Evolutionary conservation across 768 basidiomycete species (phyloP), one percentile per base, ranked within the genome.

Genomic region (Auriscalpium microsporum): DNA sequence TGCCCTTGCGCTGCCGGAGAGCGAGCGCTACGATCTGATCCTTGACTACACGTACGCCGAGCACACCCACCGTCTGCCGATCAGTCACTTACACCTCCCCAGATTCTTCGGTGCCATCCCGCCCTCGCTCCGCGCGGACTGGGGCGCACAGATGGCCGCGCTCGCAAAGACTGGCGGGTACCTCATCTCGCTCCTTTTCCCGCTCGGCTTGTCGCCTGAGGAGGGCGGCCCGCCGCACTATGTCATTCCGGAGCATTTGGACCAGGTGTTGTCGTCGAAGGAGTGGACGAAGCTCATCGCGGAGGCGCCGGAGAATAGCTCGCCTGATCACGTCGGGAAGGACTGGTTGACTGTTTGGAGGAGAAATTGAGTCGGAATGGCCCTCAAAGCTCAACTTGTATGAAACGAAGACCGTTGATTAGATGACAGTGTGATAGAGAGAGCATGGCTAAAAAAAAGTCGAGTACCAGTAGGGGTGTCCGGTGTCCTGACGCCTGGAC

Each of bases 91-190:
- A 19, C 17, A 10, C 38, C 23, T 21, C 10, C 16, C 14, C 56
- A 85, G 83, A 1, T 87, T 88, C 71, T 88, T 90, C 65, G 83
- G 83, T 45, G 86, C 87, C 2, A 80, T 90, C 19, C 80, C 79
- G 0, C 86, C 83, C 0, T 56, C 68, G 2, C 70, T 66, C 38
- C 75, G 87, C 10, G 45, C 59, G 3, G 74, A 74, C 16, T 87
- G 85, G 86, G 87, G 78, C 0, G 59, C 63, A 13, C 73, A 83
- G 60, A 83, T 88, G 68, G 68, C 71, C 1, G 68, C 72, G 14
- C 65, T 89, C 14, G 66, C 84, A 51, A 82, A 80, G 54, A 75
- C 79, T 1, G 86, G 83, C 0, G 86, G 84, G 14, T 76, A 78
- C 56, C 75, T 88, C 21, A 76, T 88, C 58, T 77, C 80, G 0